These are phyloP conservation scores for Jacaranda copaia DNA, from an alignment of 257 asterid species.

Conservation along the genomic window DNA sequence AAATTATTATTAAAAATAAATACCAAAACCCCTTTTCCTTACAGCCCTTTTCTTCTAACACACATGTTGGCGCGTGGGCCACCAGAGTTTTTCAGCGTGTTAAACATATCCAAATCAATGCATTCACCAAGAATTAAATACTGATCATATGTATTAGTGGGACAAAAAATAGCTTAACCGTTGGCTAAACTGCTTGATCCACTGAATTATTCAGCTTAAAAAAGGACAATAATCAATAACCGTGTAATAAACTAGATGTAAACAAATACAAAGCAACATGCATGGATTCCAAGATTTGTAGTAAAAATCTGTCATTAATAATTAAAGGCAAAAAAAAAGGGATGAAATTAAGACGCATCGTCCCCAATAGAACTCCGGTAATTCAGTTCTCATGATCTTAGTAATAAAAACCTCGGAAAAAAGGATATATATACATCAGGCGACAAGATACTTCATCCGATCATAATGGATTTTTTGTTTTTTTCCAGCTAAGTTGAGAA, in stretches of 20 bases:
- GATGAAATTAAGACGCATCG: background rate
- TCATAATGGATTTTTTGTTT: background rate
- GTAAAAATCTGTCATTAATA: slow-evolving; percentile 6
- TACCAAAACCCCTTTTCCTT: slow-evolving; percentile 15
- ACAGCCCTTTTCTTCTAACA: slow-evolving; percentile 35
- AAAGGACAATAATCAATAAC: too few species aligned
- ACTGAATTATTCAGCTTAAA: too few species aligned
- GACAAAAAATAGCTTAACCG: background rate
- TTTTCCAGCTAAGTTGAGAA: slow-evolving; percentile 3
- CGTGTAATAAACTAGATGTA: background rate
- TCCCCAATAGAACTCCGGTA: background rate
- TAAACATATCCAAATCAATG: background rate
- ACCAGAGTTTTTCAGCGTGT: background rate
- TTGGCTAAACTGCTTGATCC: background rate
- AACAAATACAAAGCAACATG: background rate
- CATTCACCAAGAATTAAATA: background rate
- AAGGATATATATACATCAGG: slow-evolving; percentile 32
- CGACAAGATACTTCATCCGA: slow-evolving; percentile 34
- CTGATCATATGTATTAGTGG: slow-evolving; percentile 2
- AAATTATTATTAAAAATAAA: background rate
- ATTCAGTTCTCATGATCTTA: slow-evolving; percentile 19
- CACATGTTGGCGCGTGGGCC: slow-evolving; percentile 46
- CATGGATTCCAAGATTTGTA: slow-evolving; percentile 1
- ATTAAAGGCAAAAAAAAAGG: background rate
- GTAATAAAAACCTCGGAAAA: slow-evolving; percentile 23